Evolutionary conservation across 257 asterid genomes (phyloP), one percentile per base, ranked within the genome.

Genomic region (Cynanchum wilfordii): DNA sequence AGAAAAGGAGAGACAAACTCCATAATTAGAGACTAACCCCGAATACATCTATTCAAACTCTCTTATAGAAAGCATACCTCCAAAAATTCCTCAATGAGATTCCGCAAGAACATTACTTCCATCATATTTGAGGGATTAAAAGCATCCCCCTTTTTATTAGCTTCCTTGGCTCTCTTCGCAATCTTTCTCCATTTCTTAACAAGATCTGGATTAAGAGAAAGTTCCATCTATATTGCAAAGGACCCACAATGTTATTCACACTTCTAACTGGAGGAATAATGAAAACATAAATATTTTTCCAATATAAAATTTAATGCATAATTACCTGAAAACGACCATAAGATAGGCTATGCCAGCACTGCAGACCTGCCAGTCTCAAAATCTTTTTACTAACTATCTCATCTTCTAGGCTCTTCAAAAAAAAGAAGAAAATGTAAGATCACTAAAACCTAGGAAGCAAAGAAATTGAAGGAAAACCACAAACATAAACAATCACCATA

Each of bases 331-430:
- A 92, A 75, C 98, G 96, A 42, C 99, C 99, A 80, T 85, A 83
- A 36, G 99, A 90, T 78, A 95, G 82, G 79, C 97, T 86, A 84
- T 87, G 96, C 99, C 98, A 95, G 81, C 98, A 92, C 79, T 89
- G 97, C 77, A 92, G 84, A 70, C 97, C 85, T 0, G 98, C 99
- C 57, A 95, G 80, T 83, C 90, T 85, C 87, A 95, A 84, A 74
- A 95, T 84, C 78, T 84, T 92, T 83, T 92, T 92, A 71, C 98
- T 92, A 44, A 95, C 96, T 72, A 92, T 87, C 76, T 90, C 97
- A 83, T 95, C 98, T 87, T 92, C 99, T 83, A 95, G 78, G 85
- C 99, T 95, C 99, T 94, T 64, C 69, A 58, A 59, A 71, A 29
- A 55, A 56, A 63, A 51, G 40, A 66, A 54, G 8, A 66, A 55